Conservation (phyloP, 768 basidiomycete genomes). For the Stropharia rugosoannulata region DNA sequence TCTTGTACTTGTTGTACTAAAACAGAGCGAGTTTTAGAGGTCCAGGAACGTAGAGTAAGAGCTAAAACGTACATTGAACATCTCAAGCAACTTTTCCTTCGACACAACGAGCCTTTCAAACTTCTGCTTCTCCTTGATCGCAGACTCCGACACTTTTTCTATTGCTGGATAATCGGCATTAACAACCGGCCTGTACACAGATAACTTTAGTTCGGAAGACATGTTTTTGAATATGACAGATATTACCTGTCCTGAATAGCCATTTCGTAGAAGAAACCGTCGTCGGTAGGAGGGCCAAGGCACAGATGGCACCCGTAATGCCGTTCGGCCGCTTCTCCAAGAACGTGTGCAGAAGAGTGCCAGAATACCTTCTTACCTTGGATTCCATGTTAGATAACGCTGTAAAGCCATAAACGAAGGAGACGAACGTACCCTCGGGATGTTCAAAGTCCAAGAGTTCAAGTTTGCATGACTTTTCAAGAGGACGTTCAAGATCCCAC, state of each 20-base stretch:
- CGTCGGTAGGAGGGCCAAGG: slow-evolving; percentile 94
- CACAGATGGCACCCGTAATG: slow-evolving; percentile 98
- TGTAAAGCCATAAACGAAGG: not conserved
- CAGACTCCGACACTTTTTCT: slow-evolving; percentile 84
- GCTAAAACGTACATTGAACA: slow-evolving; percentile 76
- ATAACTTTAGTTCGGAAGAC: slow-evolving; percentile 2
- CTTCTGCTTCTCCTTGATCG: slow-evolving; percentile 95
- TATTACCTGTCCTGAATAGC: slow-evolving; percentile 73
- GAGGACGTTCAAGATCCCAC: slow-evolving; percentile 94
- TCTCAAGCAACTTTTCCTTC: slow-evolving; percentile 93
- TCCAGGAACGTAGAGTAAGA: slow-evolving; percentile 3
- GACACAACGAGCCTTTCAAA: slow-evolving; percentile 93
- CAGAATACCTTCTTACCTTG: slow-evolving; percentile 96
- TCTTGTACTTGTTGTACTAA: slow-evolving; percentile 99
- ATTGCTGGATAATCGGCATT: slow-evolving; percentile 84
- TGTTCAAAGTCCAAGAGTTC: slow-evolving; percentile 92
- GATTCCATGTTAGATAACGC: not conserved
- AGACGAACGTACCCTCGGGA: slow-evolving; percentile 61
- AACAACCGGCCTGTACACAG: slow-evolving; percentile 59
- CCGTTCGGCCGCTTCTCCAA: slow-evolving; percentile 94
- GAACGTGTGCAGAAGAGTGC: slow-evolving; percentile 98
- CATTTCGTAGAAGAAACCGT: slow-evolving; percentile 99
- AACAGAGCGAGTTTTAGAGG: not conserved
- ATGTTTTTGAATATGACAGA: too few relatives aligned
- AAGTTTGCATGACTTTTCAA: slow-evolving; percentile 82